A percentile compares a stretch with the other conserved stretches of the same genome.
Evolutionary conservation across 164 flowering plant genomes (phyloP).

Genomic region (Malania oleifera): DNA sequence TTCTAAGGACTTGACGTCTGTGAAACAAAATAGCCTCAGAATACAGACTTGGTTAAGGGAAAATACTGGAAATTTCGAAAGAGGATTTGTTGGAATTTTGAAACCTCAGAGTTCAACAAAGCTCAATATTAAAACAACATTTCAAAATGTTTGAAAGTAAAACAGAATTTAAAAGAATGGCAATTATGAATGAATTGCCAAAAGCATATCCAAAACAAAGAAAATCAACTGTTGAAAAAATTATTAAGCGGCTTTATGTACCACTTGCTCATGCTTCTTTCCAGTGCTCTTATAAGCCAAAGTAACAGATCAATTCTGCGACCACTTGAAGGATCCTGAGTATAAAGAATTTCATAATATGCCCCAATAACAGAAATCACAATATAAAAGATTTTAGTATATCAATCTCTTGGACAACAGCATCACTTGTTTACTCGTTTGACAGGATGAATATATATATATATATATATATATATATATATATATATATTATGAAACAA

Average conservation of each 20-base stretch:
- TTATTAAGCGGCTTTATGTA: slow-evolving; percentile 10
- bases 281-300: slow-evolving; percentile 43
- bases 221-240: neutral
- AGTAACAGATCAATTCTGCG: slow-evolving; percentile 22
- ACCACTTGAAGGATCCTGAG: slow-evolving; percentile 15
- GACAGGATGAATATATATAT: no score
- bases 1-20: no score
- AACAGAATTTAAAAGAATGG: neutral
- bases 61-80: neutral
- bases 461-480: no score
- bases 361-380: neutral
- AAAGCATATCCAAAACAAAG: neutral
- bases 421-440: no score
- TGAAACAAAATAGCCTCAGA: no score
- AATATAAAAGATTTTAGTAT: neutral
- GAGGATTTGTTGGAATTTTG: neutral
- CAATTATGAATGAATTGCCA: neutral
- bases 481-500: neutral
- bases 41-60: neutral
- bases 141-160: neutral
- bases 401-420: no score
- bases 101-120: neutral
- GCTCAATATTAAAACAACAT: neutral
- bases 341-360: slow-evolving; percentile 9
- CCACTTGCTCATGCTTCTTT: slow-evolving; percentile 38